Conservation (phyloP, 1,139 yeast genomes). For the Blastobotrys illinoisensis region DNA sequence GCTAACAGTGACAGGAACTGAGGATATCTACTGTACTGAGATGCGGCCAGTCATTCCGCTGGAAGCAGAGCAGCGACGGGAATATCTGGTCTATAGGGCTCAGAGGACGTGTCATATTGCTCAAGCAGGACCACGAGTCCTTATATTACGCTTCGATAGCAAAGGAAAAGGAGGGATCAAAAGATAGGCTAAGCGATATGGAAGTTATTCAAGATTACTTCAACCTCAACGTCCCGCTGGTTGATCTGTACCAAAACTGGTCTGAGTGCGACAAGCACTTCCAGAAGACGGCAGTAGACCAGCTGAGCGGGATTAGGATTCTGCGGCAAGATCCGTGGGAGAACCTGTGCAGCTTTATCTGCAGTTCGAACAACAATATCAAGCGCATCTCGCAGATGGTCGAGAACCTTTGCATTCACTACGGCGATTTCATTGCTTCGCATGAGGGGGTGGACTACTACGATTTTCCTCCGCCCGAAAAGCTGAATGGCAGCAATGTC, state of each 20-base stretch:
- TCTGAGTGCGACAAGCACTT: slow-evolving; percentile 47
- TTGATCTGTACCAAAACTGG: slow-evolving; percentile 60
- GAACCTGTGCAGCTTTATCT: slow-evolving; percentile 78
- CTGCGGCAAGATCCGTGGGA: slow-evolving; percentile 97
- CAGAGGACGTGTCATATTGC: slow-evolving; percentile 32
- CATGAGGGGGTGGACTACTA: slow-evolving; percentile 56
- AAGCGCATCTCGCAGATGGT: slow-evolving; percentile 94
- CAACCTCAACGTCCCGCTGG: slow-evolving; percentile 52
- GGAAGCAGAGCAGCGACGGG: slow-evolving; percentile 29
- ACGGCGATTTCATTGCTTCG: slow-evolving; percentile 57
- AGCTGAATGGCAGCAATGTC: slow-evolving; percentile 40
- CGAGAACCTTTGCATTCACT: slow-evolving; percentile 64
- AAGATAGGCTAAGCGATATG: slow-evolving; percentile 14
- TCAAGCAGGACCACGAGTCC: slow-evolving; percentile 30
- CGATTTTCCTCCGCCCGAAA: slow-evolving; percentile 66
- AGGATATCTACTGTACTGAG: slow-evolving; percentile 64
- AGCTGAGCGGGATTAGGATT: slow-evolving; percentile 69
- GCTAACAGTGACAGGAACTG: slow-evolving; percentile 40
- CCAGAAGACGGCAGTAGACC: slow-evolving; percentile 30
- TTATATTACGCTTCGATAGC: slow-evolving; percentile 31
- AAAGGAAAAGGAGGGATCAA: slow-evolving; percentile 8
- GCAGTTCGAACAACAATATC: slow-evolving; percentile 94
- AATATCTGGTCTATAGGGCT: slow-evolving; percentile 33
- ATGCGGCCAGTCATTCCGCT: slow-evolving; percentile 67
- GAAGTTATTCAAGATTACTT: slow-evolving; percentile 62